A percentile compares a stretch with the other conserved stretches of the same genome.
Evolutionary conservation across 495 filamentous ascomycete species (phyloP).

Genomic region (Letharia lupina): DNA sequence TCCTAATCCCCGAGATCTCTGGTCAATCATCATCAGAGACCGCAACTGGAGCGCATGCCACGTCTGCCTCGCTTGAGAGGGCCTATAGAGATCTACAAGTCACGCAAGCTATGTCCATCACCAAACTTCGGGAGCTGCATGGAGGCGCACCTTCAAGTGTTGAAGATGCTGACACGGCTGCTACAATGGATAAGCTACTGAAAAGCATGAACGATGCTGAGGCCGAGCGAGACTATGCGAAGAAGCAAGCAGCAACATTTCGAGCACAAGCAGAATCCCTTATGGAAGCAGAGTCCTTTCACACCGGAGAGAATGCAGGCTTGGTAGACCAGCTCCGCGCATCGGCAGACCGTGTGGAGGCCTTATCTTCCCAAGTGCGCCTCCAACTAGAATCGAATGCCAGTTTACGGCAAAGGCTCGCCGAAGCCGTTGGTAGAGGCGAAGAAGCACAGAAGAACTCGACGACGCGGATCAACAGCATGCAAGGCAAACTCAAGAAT

Average conservation of each 20-base stretch:
- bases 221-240: slow-evolving; percentile 63
- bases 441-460: slow-evolving; percentile 76
- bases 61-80: slow-evolving; percentile 65
- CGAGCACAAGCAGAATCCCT: slow-evolving; percentile 55
- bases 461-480: slow-evolving; percentile 66
- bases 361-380: slow-evolving; percentile 65
- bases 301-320: slow-evolving; percentile 53
- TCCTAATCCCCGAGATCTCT: slow-evolving; percentile 50
- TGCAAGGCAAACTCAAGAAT: slow-evolving; percentile 68
- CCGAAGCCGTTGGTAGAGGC: slow-evolving; percentile 74
- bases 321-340: slow-evolving; percentile 58
- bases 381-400: slow-evolving; percentile 70
- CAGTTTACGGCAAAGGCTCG: slow-evolving; percentile 68
- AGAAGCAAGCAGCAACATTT: slow-evolving; percentile 51
- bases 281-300: slow-evolving; percentile 50
- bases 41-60: slow-evolving; percentile 44
- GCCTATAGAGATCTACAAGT: slow-evolving; percentile 73
- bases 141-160: slow-evolving; percentile 24
- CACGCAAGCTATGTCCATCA: slow-evolving; percentile 42
- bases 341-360: slow-evolving; percentile 67
- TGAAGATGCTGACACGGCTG: slow-evolving; percentile 26
- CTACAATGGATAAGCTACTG: slow-evolving; percentile 50
- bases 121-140: slow-evolving; percentile 32
- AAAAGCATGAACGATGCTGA: slow-evolving; percentile 55
- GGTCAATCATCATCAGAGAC: slow-evolving; percentile 30